A percentile compares a stretch with the other conserved stretches of the same genome.
Conservation (phyloP, 202 grass and related monocot genomes). For the Carex arenaria region DNA sequence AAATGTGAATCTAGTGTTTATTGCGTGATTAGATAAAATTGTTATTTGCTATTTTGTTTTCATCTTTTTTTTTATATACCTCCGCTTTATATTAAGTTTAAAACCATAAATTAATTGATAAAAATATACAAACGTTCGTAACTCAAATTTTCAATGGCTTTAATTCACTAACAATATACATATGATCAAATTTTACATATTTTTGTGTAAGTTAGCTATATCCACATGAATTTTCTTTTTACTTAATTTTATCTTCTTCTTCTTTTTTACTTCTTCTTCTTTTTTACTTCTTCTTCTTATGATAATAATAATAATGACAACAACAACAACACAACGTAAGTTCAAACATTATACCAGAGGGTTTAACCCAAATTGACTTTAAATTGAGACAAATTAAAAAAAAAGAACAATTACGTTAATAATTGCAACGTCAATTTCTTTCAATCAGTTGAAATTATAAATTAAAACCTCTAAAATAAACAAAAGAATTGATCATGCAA, state of each 20-base stretch:
- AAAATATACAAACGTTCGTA: background rate
- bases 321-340: background rate
- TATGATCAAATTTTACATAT: background rate
- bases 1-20: no score
- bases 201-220: no score
- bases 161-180: background rate
- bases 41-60: background rate
- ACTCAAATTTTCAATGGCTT: background rate
- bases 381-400: background rate
- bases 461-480: background rate
- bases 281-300: no score
- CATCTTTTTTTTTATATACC: no score
- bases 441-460: background rate
- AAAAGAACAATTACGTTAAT: background rate
- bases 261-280: no score
- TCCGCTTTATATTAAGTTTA: no score
- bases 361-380: background rate
- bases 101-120: no score
- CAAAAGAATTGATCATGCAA: background rate
- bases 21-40: no score
- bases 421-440: background rate
- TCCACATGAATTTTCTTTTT: background rate
- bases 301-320: background rate
- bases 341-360: background rate
- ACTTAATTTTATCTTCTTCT: background rate